Evolutionary conservation across 1,284 basidiomycete genomes (phyloP).

Genomic region (Leccinum fallax): DNA sequence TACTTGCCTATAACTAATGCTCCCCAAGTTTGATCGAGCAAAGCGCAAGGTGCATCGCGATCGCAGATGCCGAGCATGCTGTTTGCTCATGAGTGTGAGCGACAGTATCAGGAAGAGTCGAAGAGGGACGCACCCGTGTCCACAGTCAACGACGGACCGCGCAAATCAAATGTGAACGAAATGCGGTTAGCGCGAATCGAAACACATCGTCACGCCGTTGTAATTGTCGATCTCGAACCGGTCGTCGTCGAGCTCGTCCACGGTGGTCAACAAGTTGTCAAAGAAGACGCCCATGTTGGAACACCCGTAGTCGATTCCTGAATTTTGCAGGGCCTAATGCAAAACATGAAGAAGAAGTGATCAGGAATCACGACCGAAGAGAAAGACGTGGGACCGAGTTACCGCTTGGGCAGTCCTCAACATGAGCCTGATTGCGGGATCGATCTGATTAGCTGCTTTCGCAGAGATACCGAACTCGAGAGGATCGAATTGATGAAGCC

Average conservation of each 20-base stretch:
- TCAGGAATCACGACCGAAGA: background rate
- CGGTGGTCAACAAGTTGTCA: constrained; percentile 31
- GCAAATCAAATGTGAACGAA: constrained; percentile 47
- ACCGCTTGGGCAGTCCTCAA: constrained; percentile 31
- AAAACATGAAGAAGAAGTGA: background rate
- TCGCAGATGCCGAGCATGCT: no score
- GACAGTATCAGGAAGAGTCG: no score
- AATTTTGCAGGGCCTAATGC: constrained; percentile 34
- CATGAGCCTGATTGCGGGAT: constrained; percentile 29
- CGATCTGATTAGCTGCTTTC: constrained; percentile 28
- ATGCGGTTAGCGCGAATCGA: background rate
- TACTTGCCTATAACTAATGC: no score
- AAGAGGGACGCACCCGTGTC: constrained; percentile 26
- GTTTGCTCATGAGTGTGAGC: no score
- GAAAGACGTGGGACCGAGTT: background rate
- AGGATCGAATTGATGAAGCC: constrained; percentile 22
- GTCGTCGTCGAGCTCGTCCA: constrained; percentile 32
- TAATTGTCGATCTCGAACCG: constrained; percentile 30
- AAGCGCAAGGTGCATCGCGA: no score
- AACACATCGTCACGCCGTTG: constrained; percentile 32
- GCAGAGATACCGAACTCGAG: constrained; percentile 38
- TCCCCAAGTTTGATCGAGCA: no score
- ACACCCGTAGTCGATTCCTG: constrained; percentile 36
- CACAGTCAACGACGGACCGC: constrained; percentile 47
- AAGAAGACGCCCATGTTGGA: constrained; percentile 38